A percentile compares a stretch with the other conserved stretches of the same genome.
Conservation (phyloP, 352 stramenopile genomes). For the Pythium dissotocum region DNA sequence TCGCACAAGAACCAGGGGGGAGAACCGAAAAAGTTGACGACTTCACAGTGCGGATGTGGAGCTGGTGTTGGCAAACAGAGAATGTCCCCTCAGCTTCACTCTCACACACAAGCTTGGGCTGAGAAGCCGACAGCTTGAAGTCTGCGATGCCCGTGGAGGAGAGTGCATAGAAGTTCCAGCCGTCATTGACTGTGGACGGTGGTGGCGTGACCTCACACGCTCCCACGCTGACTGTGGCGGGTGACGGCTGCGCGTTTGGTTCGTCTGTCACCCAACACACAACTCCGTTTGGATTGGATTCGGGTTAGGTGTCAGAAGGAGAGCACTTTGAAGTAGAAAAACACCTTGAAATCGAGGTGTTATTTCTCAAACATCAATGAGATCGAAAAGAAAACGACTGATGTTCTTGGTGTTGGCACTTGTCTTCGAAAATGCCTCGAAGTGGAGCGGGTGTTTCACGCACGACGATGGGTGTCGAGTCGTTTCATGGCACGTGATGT, state of each 20-base stretch:
- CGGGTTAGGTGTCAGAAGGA: background rate
- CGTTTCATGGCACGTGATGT: conserved; percentile 2
- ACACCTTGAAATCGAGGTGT: conserved; percentile 8
- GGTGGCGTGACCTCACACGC: background rate
- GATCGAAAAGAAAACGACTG: background rate
- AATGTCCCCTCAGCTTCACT: background rate
- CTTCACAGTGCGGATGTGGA: background rate
- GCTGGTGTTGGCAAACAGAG: background rate
- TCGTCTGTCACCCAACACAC: conserved; percentile 2
- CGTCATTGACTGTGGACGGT: conserved; percentile 1
- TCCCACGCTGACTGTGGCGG: background rate
- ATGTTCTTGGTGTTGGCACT: background rate
- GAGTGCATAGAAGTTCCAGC: conserved; percentile 12
- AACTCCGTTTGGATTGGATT: background rate
- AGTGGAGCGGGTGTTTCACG: conserved; percentile 7
- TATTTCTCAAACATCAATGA: background rate
- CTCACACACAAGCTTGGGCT: background rate
- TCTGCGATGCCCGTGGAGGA: conserved; percentile 10
- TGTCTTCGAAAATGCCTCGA: conserved; percentile 8
- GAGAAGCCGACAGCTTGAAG: conserved; percentile 21
- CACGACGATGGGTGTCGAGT: conserved; percentile 3
- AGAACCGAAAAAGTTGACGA: background rate
- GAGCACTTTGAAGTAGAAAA: conserved; percentile 4
- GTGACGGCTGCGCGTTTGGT: background rate
- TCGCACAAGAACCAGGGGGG: background rate